Evolutionary conservation across 495 filamentous ascomycete genomes (phyloP), one percentile per base, ranked within the genome.

Genomic region (Tuber magnatum): DNA sequence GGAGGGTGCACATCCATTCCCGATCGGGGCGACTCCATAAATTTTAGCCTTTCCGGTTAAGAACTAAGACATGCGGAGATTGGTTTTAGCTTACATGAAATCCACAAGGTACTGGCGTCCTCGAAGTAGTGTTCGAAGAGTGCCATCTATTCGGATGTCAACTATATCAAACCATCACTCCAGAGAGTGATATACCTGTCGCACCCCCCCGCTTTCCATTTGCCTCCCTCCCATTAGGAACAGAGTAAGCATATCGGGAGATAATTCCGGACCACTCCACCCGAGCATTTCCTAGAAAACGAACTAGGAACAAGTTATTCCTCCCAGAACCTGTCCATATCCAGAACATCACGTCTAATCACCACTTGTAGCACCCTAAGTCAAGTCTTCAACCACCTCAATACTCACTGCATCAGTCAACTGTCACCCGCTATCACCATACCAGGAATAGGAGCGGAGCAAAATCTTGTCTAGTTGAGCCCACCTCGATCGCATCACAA

Each of bases 351-450:
- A 20, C 88, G 93, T 89, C 44, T 92, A 88, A 12, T 97, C 83
- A 80, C 93, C 91, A 0, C 90, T 91, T 0, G 94, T 96, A 20
- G 97, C 93, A 6, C 94, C 94, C 18, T 94, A 94, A 5, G 94
- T 97, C 32, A 97, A 86, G 83, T 98, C 94, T 83, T 98, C 94
- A 70, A 97, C 90, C 2, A 90, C 94, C 82, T 98, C 94, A 24
- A 92, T 88, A 80, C n/a, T 2, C 78, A 42, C 68, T n/a, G 68
- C 71, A 39, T 41, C 6, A 73, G 44, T 24, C 16, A 4, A 68
- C 42, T 44, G 10, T 9, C 9, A 44, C 14, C 42, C 42, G 14
- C 42, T 12, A 44, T 44, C 38, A 42, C 73, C 8, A 71, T 75
- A 32, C 80, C 61, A 56, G 3, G 42, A 24, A 71, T 8, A 65